These are phyloP conservation scores for Hygrophila difformis DNA, from an alignment of 257 asterid genomes.

Conservation along the genomic window DNA sequence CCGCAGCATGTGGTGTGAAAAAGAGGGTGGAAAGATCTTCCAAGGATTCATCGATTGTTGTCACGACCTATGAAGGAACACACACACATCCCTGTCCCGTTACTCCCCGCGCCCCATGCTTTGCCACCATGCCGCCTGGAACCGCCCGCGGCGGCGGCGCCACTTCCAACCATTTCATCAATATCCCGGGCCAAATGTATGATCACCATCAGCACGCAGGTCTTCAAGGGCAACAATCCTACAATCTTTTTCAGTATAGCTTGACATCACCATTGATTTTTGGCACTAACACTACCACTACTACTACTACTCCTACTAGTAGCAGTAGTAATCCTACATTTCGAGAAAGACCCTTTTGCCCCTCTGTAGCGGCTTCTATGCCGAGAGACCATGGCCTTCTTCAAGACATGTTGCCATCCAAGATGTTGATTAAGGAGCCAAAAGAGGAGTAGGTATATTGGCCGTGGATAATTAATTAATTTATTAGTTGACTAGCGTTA, in stretches of 20 bases:
- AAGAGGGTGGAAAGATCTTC: constrained; percentile 82
- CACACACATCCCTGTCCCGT: constrained; percentile 66
- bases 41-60: constrained; percentile 66
- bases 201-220: background rate
- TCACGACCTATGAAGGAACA: constrained; percentile 87
- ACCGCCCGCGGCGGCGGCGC: constrained; percentile 1
- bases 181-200: constrained; percentile 19
- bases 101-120: constrained; percentile 30
- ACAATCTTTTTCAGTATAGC: constrained; percentile 27
- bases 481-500: too few relatives aligned
- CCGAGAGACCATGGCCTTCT: constrained; percentile 71
- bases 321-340: too few relatives aligned
- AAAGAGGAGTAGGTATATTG: too few relatives aligned
- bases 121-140: constrained; percentile 32
- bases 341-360: constrained; percentile 34
- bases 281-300: constrained; percentile 1
- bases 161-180: constrained; percentile 24
- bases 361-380: constrained; percentile 12
- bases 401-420: constrained; percentile 68
- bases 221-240: constrained; percentile 20
- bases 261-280: too few relatives aligned
- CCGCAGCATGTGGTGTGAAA: constrained; percentile 76
- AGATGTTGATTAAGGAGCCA: constrained; percentile 32
- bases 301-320: constrained; percentile 13
- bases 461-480: too few relatives aligned